These are phyloP conservation scores for Pueraria montana DNA, from an alignment of 306 rosid genomes.

Conservation along the genomic window DNA sequence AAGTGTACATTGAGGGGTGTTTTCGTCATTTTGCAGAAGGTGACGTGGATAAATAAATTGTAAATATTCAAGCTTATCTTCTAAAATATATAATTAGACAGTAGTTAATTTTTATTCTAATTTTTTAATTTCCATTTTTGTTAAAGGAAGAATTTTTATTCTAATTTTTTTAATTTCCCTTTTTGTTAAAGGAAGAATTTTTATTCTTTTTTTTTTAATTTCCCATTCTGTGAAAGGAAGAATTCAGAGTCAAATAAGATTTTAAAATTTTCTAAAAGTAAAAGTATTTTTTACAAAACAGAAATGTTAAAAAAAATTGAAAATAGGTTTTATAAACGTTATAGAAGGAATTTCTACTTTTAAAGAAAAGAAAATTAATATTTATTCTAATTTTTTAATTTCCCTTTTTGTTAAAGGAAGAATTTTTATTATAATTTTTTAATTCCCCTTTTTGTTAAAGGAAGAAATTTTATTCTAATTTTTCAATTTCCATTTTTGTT, in stretches of 20 bases:
- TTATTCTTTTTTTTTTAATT: too few relatives aligned
- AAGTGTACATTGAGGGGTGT: neutral
- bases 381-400: too few relatives aligned
- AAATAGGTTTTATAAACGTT: too few relatives aligned
- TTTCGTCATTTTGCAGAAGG: neutral
- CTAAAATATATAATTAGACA: neutral
- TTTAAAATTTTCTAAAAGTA: neutral
- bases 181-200: neutral
- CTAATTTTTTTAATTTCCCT: too few relatives aligned
- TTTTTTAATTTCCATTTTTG: neutral
- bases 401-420: too few relatives aligned
- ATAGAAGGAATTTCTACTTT: neutral
- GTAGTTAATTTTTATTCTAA: too few relatives aligned
- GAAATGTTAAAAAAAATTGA: neutral
- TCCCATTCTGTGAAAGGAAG: neutral
- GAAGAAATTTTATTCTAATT: too few relatives aligned
- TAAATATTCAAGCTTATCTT: neutral
- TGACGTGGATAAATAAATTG: neutral
- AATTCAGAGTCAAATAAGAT: neutral
- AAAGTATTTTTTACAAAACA: neutral
- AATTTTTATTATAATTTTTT: too few relatives aligned
- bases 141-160: neutral
- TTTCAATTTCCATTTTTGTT: neutral
- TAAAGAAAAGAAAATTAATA: too few relatives aligned
- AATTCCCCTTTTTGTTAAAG: too few relatives aligned